Percentiles rank a stretch among this genome's conserved stretches.
These are phyloP conservation scores for Chimonanthus salicifolius DNA, from an alignment of 164 flowering plant genomes.

Conservation along the genomic window DNA sequence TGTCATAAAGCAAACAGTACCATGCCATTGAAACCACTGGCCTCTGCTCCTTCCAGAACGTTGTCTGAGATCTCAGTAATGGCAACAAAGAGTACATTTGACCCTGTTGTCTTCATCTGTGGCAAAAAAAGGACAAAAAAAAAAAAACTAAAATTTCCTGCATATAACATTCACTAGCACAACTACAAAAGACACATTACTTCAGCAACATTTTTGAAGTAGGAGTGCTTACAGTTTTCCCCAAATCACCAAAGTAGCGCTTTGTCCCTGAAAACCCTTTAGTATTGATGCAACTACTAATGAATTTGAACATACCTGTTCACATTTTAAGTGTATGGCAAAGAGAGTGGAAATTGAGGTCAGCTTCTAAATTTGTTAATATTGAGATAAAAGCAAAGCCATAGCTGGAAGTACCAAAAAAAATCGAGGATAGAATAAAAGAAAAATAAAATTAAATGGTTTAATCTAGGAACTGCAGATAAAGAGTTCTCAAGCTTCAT, in stretches of 20 bases:
- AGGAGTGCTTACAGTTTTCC: constrained; percentile 63
- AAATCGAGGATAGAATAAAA: no score
- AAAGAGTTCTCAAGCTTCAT: background rate
- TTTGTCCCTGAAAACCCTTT: constrained; percentile 91
- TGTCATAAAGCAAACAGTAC: constrained; percentile 27
- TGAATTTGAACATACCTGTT: constrained; percentile 77
- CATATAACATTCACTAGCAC: constrained; percentile 1
- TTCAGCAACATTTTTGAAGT: background rate
- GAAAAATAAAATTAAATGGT: background rate
- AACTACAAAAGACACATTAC: background rate
- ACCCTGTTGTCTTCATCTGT: constrained; percentile 86
- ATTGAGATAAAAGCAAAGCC: background rate
- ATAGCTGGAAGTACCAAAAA: background rate
- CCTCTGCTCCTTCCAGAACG: constrained; percentile 86
- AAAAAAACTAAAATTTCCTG: background rate
- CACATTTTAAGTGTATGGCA: constrained; percentile 7
- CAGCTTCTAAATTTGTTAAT: background rate
- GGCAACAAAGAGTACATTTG: constrained; percentile 82
- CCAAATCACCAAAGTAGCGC: constrained; percentile 90
- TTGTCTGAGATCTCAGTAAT: constrained; percentile 89
- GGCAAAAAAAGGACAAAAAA: constrained; percentile 6
- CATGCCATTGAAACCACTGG: constrained; percentile 89
- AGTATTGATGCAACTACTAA: constrained; percentile 64
- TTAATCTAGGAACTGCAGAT: background rate
- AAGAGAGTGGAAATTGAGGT: background rate